Evolutionary conservation across 1,284 basidiomycete species (phyloP).

Genomic region (Ustilago shanxiensis): DNA sequence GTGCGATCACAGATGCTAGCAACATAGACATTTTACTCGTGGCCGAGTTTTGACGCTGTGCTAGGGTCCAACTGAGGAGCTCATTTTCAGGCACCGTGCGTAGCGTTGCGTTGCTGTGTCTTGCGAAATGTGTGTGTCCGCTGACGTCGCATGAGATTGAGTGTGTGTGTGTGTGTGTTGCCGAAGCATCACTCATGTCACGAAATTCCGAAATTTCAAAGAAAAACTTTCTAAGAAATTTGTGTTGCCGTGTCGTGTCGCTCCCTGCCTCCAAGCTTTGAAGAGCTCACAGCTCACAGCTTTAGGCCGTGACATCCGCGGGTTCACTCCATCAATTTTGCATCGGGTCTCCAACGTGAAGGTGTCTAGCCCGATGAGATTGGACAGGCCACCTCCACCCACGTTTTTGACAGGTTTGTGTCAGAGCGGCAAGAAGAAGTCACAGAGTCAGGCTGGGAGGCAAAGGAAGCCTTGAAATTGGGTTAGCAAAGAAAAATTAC

Average conservation of each 20-base stretch:
- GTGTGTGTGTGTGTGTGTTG: background rate
- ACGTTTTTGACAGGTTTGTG: constrained; percentile 22
- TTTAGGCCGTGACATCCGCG: constrained; percentile 23
- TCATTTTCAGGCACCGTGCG: background rate
- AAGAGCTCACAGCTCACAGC: constrained; percentile 20
- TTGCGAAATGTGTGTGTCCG: constrained; percentile 5
- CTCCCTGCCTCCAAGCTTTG: background rate
- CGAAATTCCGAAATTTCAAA: background rate
- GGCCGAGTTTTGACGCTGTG: no score
- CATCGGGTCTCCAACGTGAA: background rate
- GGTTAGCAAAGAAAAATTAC: constrained; percentile 30
- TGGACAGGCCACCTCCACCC: constrained; percentile 45
- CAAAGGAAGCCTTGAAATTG: background rate
- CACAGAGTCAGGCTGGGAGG: no score
- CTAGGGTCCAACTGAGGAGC: constrained; percentile 3
- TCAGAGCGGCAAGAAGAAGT: constrained; percentile 1
- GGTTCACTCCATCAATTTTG: constrained; percentile 1
- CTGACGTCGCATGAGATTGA: background rate
- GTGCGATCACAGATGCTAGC: no score
- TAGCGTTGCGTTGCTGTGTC: background rate
- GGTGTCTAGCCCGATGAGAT: constrained; percentile 6
- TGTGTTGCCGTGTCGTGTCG: constrained; percentile 8
- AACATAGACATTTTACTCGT: no score
- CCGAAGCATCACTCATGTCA: background rate
- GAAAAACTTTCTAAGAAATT: constrained; percentile 11